These are phyloP conservation scores for Mycosphaerella sp. DNA, from an alignment of 2,329 filamentous ascomycete species.

Conservation along the genomic window DNA sequence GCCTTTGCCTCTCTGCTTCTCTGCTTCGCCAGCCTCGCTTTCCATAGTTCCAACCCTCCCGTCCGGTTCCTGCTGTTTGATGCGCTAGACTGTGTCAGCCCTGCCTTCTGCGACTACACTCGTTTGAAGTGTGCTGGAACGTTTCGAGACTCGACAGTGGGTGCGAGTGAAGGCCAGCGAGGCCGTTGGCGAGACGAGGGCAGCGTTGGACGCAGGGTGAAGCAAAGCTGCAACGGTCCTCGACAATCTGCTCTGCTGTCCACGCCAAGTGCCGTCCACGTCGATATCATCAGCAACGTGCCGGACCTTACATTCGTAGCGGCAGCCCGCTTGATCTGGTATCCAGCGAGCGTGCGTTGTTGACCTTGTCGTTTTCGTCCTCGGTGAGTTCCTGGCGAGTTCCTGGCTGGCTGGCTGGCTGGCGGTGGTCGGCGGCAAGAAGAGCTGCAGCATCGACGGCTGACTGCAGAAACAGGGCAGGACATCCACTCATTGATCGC, in stretches of 20 bases:
- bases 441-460: background rate
- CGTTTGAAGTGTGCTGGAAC: conserved; percentile 8
- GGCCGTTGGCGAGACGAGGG: background rate
- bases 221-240: background rate
- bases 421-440: background rate
- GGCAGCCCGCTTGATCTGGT: conserved; percentile 12
- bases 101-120: conserved; percentile 1
- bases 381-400: conserved; percentile 6
- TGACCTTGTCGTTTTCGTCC: conserved; percentile 1
- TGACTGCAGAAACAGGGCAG: conserved; percentile 9
- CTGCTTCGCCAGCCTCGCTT: background rate
- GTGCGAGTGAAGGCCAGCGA: background rate
- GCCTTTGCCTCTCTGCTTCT: too few species aligned
- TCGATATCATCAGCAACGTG: background rate
- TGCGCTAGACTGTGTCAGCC: background rate
- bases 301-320: conserved; percentile 3
- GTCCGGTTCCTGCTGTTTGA: background rate
- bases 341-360: conserved; percentile 6
- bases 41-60: background rate
- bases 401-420: background rate
- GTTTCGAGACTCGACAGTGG: background rate
- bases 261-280: background rate
- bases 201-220: background rate
- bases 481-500: conserved; percentile 10
- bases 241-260: background rate